Conservation (phyloP, 805 yeast species). For the Candida ipomoeae region DNA sequence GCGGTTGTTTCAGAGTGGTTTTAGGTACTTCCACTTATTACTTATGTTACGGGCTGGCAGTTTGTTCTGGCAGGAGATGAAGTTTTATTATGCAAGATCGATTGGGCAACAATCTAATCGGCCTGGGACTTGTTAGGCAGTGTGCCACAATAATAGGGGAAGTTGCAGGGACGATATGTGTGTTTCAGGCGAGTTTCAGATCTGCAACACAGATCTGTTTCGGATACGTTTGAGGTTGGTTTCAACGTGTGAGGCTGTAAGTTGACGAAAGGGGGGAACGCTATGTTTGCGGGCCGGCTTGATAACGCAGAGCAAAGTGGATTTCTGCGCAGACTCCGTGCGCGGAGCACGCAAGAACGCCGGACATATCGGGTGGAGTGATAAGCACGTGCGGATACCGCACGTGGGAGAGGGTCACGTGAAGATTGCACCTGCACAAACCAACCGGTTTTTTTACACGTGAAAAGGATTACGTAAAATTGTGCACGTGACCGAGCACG, state of each 20-base stretch:
- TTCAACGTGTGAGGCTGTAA: not conserved
- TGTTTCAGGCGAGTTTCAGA: not conserved
- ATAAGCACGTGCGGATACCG: not conserved
- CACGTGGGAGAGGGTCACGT: not conserved
- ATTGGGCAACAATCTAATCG: too few relatives aligned
- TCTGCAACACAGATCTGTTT: not conserved
- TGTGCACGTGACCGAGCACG: not conserved
- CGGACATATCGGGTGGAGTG: constrained; percentile 4
- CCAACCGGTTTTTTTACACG: too few relatives aligned
- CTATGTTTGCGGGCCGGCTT: not conserved
- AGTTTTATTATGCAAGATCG: too few relatives aligned
- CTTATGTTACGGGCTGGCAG: too few relatives aligned
- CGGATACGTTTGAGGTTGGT: not conserved
- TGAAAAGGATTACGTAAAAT: too few relatives aligned
- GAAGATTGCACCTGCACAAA: not conserved
- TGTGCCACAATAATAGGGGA: not conserved
- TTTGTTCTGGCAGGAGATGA: too few relatives aligned
- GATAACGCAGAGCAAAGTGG: constrained; percentile 2
- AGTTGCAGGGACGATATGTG: not conserved
- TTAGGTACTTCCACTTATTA: too few relatives aligned
- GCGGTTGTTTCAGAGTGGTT: too few relatives aligned
- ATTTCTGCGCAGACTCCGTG: constrained; percentile 2
- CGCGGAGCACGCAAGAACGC: not conserved
- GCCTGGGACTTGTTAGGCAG: not conserved
- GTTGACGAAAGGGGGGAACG: not conserved